These are phyloP conservation scores for Kalmanozyma brasiliensis DNA, from an alignment of 1,284 basidiomycete species.

Conservation along the genomic window DNA sequence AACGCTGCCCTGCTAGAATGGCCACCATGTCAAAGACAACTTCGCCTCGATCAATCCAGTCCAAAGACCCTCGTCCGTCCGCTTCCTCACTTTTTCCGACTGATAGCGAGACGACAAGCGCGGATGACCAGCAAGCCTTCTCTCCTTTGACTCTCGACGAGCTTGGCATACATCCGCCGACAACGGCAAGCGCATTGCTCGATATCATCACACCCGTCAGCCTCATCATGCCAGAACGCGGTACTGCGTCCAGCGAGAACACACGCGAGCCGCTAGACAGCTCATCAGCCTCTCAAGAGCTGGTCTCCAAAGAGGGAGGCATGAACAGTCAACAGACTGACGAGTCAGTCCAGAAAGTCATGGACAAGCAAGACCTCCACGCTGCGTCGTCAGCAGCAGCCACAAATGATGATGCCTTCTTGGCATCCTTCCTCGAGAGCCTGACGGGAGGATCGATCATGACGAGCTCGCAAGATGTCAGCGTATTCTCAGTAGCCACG, in stretches of 20 bases:
- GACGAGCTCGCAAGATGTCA: neutral
- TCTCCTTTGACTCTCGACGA: slow-evolving; percentile 34
- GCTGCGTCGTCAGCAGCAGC: neutral
- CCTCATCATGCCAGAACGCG: neutral
- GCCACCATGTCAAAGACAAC: no score
- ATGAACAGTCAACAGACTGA: no score
- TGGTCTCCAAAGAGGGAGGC: no score
- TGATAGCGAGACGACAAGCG: neutral
- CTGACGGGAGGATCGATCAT: slow-evolving; percentile 6
- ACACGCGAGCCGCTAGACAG: no score
- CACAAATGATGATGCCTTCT: slow-evolving; percentile 13
- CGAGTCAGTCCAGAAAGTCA: neutral
- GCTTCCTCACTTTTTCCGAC: no score
- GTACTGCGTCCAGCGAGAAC: neutral
- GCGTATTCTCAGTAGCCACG: no score
- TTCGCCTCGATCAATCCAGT: no score
- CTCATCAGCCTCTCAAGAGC: no score
- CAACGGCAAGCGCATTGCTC: slow-evolving; percentile 27
- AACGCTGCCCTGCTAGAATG: no score
- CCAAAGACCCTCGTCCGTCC: no score
- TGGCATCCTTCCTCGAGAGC: slow-evolving; percentile 28
- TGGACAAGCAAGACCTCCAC: neutral
- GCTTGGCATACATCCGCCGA: slow-evolving; percentile 25
- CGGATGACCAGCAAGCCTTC: neutral
- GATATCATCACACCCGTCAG: slow-evolving; percentile 22